Evolutionary conservation across 2,329 filamentous ascomycete species (phyloP).

Genomic region (Fusarium floridanum): DNA sequence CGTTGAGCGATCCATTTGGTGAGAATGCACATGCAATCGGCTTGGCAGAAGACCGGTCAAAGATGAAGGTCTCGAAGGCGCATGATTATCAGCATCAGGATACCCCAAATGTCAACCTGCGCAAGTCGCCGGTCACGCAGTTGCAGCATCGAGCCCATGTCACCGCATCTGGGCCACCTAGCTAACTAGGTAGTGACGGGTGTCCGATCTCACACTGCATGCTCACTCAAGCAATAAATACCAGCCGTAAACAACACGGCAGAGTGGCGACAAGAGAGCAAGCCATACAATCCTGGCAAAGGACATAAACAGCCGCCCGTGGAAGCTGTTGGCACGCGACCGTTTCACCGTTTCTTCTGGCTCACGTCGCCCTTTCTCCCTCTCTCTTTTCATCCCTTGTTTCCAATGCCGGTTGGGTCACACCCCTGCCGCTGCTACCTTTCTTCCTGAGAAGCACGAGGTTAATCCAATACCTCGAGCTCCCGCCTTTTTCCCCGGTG

Average conservation of each 20-base stretch:
- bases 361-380: neutral
- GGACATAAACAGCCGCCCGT: conserved; percentile 1
- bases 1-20: neutral
- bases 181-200: neutral
- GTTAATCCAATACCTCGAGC: conserved; percentile 12
- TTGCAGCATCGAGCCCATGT: conserved; percentile 8
- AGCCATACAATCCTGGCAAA: conserved; percentile 6
- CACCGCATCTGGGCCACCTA: conserved; percentile 15
- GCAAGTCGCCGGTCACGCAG: neutral
- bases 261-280: conserved; percentile 1
- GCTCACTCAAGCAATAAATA: neutral
- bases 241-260: neutral
- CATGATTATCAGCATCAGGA: conserved; percentile 1
- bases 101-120: neutral
- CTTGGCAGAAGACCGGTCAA: conserved; percentile 1
- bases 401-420: neutral
- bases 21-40: conserved; percentile 1
- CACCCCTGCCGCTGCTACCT: neutral
- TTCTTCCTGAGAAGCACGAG: neutral
- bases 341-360: conserved; percentile 25
- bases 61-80: neutral
- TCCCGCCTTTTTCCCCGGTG: conserved; percentile 29
- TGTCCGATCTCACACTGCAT: neutral
- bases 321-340: conserved; percentile 17
- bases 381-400: conserved; percentile 18